These are phyloP conservation scores for Leccinum fibrillosum DNA, from an alignment of 768 basidiomycete genomes.

Conservation along the genomic window DNA sequence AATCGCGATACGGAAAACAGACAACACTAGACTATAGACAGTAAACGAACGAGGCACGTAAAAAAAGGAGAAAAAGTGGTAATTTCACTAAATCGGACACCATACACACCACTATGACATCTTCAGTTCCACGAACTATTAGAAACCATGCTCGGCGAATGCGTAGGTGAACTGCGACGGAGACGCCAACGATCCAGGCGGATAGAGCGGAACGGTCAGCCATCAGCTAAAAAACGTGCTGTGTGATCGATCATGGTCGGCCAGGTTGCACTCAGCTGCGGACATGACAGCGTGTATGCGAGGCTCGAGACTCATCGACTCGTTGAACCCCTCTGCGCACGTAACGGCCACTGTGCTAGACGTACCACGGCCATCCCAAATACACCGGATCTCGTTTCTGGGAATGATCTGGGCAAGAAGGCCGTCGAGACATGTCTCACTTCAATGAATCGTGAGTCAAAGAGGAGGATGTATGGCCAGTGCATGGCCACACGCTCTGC, in stretches of 20 bases:
- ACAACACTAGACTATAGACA: background rate
- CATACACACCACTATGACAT: background rate
- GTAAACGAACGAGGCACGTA: background rate
- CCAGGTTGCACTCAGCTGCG: constrained; percentile 39
- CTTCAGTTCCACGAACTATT: constrained; percentile 23
- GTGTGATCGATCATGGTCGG: constrained; percentile 51
- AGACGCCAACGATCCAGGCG: constrained; percentile 47
- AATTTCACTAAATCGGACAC: background rate
- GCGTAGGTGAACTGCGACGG: constrained; percentile 54
- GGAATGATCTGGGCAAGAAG: constrained; percentile 79
- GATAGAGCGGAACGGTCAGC: constrained; percentile 36
- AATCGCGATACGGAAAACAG: background rate
- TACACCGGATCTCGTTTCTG: constrained; percentile 77
- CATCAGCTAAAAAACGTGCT: constrained; percentile 76
- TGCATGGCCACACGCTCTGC: constrained; percentile 89
- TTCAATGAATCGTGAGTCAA: constrained; percentile 89
- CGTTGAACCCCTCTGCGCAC: constrained; percentile 32
- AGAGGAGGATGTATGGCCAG: constrained; percentile 82
- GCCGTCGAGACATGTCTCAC: constrained; percentile 78
- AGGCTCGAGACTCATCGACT: constrained; percentile 65
- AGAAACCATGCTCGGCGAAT: constrained; percentile 45
- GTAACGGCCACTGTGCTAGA: constrained; percentile 24
- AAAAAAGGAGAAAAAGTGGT: background rate
- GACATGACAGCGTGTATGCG: constrained; percentile 88
- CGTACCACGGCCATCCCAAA: constrained; percentile 81